These are phyloP conservation scores for Phytophthora colocasiae DNA, from an alignment of 352 stramenopile species.

Conservation along the genomic window DNA sequence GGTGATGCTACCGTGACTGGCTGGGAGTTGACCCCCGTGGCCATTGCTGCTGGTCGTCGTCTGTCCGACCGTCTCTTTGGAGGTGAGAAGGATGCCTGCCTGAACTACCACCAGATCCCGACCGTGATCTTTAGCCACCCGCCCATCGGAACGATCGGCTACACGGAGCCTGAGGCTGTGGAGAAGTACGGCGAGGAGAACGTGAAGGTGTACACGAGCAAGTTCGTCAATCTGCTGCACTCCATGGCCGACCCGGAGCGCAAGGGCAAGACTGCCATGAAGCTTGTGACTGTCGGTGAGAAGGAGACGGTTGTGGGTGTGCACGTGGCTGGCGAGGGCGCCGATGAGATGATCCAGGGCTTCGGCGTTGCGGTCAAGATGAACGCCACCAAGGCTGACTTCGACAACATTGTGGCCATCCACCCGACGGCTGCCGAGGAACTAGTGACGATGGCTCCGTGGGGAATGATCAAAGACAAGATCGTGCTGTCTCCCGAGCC, in stretches of 20 bases:
- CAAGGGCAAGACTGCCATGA: constrained; percentile 95
- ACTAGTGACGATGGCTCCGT: constrained; percentile 94
- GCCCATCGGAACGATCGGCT: constrained; percentile 94
- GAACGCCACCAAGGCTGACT: constrained; percentile 97
- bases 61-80: constrained; percentile 94
- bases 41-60: constrained; percentile 87
- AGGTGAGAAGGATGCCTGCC: constrained; percentile 70
- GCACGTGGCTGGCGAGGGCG: constrained; percentile 94
- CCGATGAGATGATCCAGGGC: constrained; percentile 98
- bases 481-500: constrained; percentile 60
- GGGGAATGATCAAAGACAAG: constrained; percentile 87
- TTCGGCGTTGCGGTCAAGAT: constrained; percentile 98
- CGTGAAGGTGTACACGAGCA: constrained; percentile 96
- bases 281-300: constrained; percentile 89
- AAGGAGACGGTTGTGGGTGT: constrained; percentile 95
- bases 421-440: constrained; percentile 97
- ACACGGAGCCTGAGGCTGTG: constrained; percentile 93
- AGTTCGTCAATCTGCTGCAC: constrained; percentile 97
- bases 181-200: constrained; percentile 93
- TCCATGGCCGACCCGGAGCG: constrained; percentile 90
- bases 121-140: constrained; percentile 98
- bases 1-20: constrained; percentile 92
- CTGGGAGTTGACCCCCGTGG: constrained; percentile 90
- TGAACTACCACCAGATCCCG: constrained; percentile 95
- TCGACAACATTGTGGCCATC: constrained; percentile 95